These are phyloP conservation scores for Phlyctochytrium bullatum DNA, from an alignment of 192 early-diverging fungal species.

Conservation along the genomic window DNA sequence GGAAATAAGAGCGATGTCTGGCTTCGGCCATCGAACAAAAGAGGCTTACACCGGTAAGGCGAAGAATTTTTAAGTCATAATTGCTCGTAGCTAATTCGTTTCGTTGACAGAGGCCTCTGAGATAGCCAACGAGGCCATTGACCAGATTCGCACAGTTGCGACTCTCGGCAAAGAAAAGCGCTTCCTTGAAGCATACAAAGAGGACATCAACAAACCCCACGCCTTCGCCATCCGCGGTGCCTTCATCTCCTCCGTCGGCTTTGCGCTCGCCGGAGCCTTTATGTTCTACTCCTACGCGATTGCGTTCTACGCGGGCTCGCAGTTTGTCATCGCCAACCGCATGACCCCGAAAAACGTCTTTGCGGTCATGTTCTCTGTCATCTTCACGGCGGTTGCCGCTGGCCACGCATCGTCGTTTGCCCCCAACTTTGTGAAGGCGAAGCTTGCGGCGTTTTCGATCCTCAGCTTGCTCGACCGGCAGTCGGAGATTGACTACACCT, in stretches of 20 bases:
- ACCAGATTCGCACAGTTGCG: conserved; percentile 80
- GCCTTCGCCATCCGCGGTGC: conserved; percentile 62
- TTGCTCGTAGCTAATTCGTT: not conserved
- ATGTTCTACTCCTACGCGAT: conserved; percentile 74
- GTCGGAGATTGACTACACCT: conserved; percentile 60
- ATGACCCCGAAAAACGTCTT: conserved; percentile 46
- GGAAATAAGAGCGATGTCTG: conserved; percentile 56
- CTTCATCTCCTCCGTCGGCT: conserved; percentile 65
- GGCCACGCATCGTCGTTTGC: conserved; percentile 74
- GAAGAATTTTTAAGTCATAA: not conserved
- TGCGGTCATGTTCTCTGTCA: conserved; percentile 44
- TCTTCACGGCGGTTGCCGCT: conserved; percentile 72
- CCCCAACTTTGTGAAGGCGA: conserved; percentile 75
- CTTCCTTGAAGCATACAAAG: conserved; percentile 66
- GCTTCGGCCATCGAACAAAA: conserved; percentile 60
- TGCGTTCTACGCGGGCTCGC: conserved; percentile 82
- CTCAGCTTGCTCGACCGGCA: conserved; percentile 70
- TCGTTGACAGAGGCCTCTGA: conserved; percentile 59
- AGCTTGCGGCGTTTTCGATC: conserved; percentile 71
- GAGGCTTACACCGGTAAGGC: conserved; percentile 57
- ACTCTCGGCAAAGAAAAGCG: conserved; percentile 65
- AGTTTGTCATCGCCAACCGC: conserved; percentile 49
- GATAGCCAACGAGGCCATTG: conserved; percentile 80
- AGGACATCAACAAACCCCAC: conserved; percentile 68
- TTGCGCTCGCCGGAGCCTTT: conserved; percentile 69